Evolutionary conservation across 1,139 yeast genomes (phyloP).

Genomic region (Ashbya aceris): DNA sequence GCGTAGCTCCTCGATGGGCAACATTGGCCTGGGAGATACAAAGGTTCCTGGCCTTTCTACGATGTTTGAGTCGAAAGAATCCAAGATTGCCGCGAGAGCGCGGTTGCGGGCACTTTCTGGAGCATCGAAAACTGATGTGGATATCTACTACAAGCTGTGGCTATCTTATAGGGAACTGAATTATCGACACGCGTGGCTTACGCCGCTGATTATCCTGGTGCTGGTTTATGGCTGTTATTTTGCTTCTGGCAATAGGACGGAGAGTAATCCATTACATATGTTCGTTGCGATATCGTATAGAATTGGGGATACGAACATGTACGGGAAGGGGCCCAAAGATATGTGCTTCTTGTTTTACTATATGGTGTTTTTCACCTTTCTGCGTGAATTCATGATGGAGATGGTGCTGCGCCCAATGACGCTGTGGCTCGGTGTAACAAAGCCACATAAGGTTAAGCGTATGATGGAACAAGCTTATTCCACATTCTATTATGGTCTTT

Average conservation of each 20-base stretch:
- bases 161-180: constrained; percentile 51
- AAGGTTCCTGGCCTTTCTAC: constrained; percentile 25
- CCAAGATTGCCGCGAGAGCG: constrained; percentile 19
- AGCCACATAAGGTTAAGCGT: constrained; percentile 56
- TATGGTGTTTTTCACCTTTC: constrained; percentile 80
- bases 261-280: constrained; percentile 51
- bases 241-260: constrained; percentile 44
- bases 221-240: constrained; percentile 35
- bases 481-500: constrained; percentile 65
- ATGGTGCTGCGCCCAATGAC: constrained; percentile 69
- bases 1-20: constrained; percentile 29
- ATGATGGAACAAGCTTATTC: constrained; percentile 92
- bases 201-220: constrained; percentile 47
- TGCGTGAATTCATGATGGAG: constrained; percentile 88
- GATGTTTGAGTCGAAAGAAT: constrained; percentile 17
- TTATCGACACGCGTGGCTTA: constrained; percentile 71
- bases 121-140: constrained; percentile 16
- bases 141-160: constrained; percentile 37
- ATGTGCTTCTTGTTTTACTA: constrained; percentile 69
- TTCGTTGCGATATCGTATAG: constrained; percentile 65
- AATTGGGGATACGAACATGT: constrained; percentile 37
- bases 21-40: constrained; percentile 27
- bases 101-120: constrained; percentile 19
- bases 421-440: constrained; percentile 40
- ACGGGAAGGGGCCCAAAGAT: constrained; percentile 85